Base-by-base conservation (phyloP, 352 stramenopile species). In the Phytophthora pseudosyringae region DNA sequence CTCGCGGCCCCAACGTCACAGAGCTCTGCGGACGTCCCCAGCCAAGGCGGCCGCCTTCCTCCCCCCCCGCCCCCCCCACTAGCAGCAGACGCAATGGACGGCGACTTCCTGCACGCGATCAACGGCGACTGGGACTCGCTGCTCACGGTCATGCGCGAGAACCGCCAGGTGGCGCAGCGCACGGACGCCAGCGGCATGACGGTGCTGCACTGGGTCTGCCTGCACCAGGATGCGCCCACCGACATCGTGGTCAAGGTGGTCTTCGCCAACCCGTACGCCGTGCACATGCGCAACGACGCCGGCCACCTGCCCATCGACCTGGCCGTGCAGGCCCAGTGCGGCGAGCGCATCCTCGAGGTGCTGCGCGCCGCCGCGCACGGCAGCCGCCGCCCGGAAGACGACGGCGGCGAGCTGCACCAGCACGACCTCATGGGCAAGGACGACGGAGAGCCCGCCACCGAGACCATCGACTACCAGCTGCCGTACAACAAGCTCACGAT, bases 161-260 rank as follows among this genome's bases (percentile, higher is more conserved):
- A 86, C 59, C 77, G 74, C 47, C 72, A 74, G 45, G 72, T 93
- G 25, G 78, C 79, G 29, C 69, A 84, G 48, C 73, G 82, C 56
- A 86, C 78, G 4, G 85, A 93, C 46, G 69, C 65, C 35, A 91
- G 72, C 53, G 85, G 85, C 44, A 93, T 93, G 85, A 91, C 80
- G 16, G 67, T 93, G 32, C 64, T 93, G 39, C 85, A 93, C 69
- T 93, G 85, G 85, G 74, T 89, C 41, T 93, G 85, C 68, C 65
- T 93, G 57, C 85, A 93, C 67, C 85, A 93, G 57, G 71, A 87
- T 56, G 73, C 85, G 49, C 78, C 83, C 12, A 89, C 80, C 1
- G 83, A 93, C 46, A 78, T 91, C 53, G 75, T 93, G 28, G 75
- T 93, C 61, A 91, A 91, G 60, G 84, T 93, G 59, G 74, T 93